These are phyloP conservation scores for Pseudopediastrum boryanum DNA, from an alignment of 139 green algal species.

Conservation along the genomic window DNA sequence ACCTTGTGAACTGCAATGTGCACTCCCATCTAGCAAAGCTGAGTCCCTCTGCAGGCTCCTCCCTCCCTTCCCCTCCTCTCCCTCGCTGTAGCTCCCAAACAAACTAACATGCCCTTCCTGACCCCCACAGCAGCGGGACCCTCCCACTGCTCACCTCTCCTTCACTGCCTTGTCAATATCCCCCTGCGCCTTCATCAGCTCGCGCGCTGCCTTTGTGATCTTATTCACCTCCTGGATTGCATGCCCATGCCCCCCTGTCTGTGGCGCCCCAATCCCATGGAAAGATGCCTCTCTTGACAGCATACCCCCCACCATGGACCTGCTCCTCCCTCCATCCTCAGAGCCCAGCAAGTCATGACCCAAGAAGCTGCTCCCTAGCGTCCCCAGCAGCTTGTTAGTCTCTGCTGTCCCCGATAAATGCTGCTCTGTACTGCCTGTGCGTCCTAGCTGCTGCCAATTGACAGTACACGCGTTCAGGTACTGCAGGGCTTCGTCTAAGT, in stretches of 20 bases:
- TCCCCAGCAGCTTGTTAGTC: too few relatives aligned
- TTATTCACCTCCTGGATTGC: constrained; percentile 49
- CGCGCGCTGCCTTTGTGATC: constrained; percentile 43
- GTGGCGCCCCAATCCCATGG: not conserved
- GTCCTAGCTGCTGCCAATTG: constrained; percentile 27
- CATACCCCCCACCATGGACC: too few relatives aligned
- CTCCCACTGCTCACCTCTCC: constrained; percentile 42
- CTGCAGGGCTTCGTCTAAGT: constrained; percentile 52
- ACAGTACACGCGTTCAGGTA: constrained; percentile 48
- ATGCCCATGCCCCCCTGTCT: constrained; percentile 3
- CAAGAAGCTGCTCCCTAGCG: too few relatives aligned
- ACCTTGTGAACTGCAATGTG: too few relatives aligned
- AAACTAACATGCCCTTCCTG: too few relatives aligned
- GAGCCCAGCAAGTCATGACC: too few relatives aligned
- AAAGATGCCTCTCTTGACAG: not conserved
- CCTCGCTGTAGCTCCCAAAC: too few relatives aligned
- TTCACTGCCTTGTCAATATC: constrained; percentile 56
- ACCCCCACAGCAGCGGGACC: too few relatives aligned
- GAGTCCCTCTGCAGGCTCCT: too few relatives aligned
- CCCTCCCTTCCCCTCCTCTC: too few relatives aligned
- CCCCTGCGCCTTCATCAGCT: constrained; percentile 70
- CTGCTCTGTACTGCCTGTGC: not conserved
- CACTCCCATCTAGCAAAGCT: too few relatives aligned
- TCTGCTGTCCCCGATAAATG: not conserved
- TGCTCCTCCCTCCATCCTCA: too few relatives aligned